These are phyloP conservation scores for Galerina sulciceps DNA, from an alignment of 768 basidiomycete genomes.

Conservation along the genomic window DNA sequence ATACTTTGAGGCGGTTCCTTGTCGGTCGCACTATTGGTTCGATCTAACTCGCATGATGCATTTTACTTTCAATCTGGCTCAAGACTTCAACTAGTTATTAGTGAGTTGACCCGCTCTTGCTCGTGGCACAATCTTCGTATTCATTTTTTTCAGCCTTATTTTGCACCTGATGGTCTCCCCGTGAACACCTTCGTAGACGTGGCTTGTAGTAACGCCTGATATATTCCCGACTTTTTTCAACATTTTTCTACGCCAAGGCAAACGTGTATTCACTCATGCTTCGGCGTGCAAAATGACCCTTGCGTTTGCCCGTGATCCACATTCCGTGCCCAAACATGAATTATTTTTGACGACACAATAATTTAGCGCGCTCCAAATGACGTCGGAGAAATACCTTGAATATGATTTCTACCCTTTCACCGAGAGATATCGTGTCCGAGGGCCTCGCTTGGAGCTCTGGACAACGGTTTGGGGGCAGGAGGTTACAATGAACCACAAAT, in stretches of 20 bases:
- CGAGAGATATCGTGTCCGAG: slow-evolving; percentile 9
- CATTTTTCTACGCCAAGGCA: not conserved
- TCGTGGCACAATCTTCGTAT: too few species aligned
- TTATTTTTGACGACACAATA: slow-evolving; percentile 9
- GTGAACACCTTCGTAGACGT: too few species aligned
- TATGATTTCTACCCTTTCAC: slow-evolving; percentile 14
- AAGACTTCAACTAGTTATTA: too few species aligned
- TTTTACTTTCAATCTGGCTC: too few species aligned
- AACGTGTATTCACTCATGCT: not conserved
- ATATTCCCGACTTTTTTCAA: too few species aligned
- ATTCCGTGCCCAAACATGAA: not conserved
- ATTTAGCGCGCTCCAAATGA: slow-evolving; percentile 6
- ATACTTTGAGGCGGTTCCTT: too few species aligned
- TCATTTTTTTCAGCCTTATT: too few species aligned
- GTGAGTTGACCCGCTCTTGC: too few species aligned
- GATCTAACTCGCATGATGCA: too few species aligned
- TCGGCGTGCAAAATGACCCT: not conserved
- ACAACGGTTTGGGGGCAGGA: not conserved
- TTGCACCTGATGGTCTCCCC: too few species aligned
- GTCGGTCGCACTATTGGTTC: too few species aligned
- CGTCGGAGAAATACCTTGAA: slow-evolving; percentile 19
- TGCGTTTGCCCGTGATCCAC: not conserved
- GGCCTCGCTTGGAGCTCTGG: not conserved
- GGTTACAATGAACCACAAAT: slow-evolving; percentile 4
- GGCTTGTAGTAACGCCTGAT: too few species aligned